Percentiles rank a stretch among this genome's conserved stretches.
Conservation (phyloP, 169 alveolate species). For the Miamiensis avidus region DNA sequence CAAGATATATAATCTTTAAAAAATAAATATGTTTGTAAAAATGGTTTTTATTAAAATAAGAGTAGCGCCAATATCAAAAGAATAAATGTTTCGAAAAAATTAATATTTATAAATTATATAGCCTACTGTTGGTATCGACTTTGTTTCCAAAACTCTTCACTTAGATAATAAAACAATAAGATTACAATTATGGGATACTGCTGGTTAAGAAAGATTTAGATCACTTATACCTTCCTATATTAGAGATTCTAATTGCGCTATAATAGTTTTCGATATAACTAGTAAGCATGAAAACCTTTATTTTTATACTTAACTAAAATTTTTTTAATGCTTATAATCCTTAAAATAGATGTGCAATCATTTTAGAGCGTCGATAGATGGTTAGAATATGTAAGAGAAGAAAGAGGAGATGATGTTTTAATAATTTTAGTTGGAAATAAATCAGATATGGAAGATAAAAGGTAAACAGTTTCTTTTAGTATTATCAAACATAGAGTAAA, state of each 20-base stretch:
- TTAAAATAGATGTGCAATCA: constrained; percentile 29
- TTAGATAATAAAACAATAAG: constrained; percentile 61
- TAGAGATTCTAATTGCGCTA: constrained; percentile 68
- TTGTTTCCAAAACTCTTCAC: constrained; percentile 58
- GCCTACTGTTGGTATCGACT: constrained; percentile 78
- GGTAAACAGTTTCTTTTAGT: constrained; percentile 67
- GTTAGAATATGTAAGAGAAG: constrained; percentile 80
- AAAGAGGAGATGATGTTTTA: constrained; percentile 95
- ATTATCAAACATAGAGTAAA: no score
- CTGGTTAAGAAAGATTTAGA: constrained; percentile 78
- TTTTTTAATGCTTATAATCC: not conserved
- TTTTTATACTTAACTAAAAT: not conserved
- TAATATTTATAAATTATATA: constrained; percentile 10
- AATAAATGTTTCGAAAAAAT: no score
- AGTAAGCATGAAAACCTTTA: constrained; percentile 31
- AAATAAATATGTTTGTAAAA: no score
- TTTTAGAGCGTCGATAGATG: constrained; percentile 59
- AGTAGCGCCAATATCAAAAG: no score
- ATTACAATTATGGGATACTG: constrained; percentile 80
- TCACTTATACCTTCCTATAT: constrained; percentile 72
- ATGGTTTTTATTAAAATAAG: no score
- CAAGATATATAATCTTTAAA: no score
- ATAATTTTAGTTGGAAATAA: constrained; percentile 97
- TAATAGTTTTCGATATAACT: constrained; percentile 58
- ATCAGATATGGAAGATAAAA: constrained; percentile 94